A percentile compares a stretch with the other conserved stretches of the same genome.
These are phyloP conservation scores for Gaeumannomyces tritici DNA, from an alignment of 2,329 filamentous ascomycete species.

Conservation along the genomic window DNA sequence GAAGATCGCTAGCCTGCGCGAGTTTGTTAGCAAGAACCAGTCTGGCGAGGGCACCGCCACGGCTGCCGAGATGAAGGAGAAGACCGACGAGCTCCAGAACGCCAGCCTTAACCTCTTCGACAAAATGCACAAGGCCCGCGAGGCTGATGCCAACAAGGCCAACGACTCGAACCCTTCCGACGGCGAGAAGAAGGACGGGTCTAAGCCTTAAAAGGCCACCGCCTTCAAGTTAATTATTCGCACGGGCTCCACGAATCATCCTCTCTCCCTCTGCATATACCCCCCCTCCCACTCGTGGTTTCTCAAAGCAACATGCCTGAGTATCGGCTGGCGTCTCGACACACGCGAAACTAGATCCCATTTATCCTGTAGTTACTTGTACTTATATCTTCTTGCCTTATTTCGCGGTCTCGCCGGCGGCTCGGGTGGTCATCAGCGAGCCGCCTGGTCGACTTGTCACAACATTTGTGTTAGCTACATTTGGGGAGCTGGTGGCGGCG, in stretches of 20 bases:
- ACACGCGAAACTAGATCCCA: conserved; percentile 19
- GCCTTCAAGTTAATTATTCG: conserved; percentile 7
- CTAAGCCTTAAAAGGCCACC: conserved; percentile 46
- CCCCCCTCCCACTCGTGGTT: conserved; percentile 12
- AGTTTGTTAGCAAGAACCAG: conserved; percentile 91
- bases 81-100: conserved; percentile 96
- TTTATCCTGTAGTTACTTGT: conserved; percentile 35
- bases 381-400: conserved; percentile 33
- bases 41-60: conserved; percentile 79
- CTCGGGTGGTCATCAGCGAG: background rate
- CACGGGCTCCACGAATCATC: background rate
- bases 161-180: conserved; percentile 51
- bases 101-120: conserved; percentile 95
- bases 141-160: conserved; percentile 46
- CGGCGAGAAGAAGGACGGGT: conserved; percentile 69
- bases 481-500: conserved; percentile 10
- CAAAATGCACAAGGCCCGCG: conserved; percentile 98
- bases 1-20: conserved; percentile 80
- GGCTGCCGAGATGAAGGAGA: conserved; percentile 91
- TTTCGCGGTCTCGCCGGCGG: conserved; percentile 21
- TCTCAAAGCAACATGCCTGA: conserved; percentile 17
- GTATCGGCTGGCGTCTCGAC: conserved; percentile 15
- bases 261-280: conserved; percentile 11
- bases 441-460: conserved; percentile 15
- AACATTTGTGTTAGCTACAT: conserved; percentile 29